These are phyloP conservation scores for Gracilaria gracilis DNA, from an alignment of 23 red algal genomes.

Conservation along the genomic window DNA sequence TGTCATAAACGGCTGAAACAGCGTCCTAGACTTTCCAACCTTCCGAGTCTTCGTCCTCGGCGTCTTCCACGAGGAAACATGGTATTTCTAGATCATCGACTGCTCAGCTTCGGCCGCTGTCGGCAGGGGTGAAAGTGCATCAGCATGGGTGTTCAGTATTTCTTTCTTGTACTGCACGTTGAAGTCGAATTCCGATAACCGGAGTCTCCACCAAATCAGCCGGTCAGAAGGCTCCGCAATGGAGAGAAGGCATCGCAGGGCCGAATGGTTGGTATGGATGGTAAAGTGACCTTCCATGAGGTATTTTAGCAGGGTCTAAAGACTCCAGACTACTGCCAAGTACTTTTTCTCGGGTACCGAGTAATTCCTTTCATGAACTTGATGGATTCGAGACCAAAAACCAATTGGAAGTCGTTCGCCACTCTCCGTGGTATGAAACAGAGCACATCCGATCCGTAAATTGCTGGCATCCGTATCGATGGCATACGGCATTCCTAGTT, in stretches of 20 bases:
- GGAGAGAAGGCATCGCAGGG: background rate
- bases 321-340: background rate
- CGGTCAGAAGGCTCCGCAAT: background rate
- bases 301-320: background rate
- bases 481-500: background rate
- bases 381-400: background rate
- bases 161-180: background rate
- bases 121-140: conserved; percentile 1
- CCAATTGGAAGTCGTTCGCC: background rate
- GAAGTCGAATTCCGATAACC: background rate
- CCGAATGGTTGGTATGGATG: background rate
- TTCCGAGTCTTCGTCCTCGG: background rate
- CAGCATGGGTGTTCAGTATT: conserved; percentile 6
- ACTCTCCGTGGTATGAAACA: background rate
- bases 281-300: background rate
- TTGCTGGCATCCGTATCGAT: background rate
- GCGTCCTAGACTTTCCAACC: background rate
- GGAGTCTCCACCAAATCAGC: background rate
- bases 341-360: background rate
- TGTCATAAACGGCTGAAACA: background rate
- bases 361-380: background rate
- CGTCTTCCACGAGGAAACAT: background rate
- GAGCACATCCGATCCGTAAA: background rate
- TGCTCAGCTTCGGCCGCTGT: background rate
- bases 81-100: conserved; percentile 1